Evolutionary conservation across 768 basidiomycete species (phyloP), one percentile per base, ranked within the genome.

Genomic region (Panaeolus cyanescens): DNA sequence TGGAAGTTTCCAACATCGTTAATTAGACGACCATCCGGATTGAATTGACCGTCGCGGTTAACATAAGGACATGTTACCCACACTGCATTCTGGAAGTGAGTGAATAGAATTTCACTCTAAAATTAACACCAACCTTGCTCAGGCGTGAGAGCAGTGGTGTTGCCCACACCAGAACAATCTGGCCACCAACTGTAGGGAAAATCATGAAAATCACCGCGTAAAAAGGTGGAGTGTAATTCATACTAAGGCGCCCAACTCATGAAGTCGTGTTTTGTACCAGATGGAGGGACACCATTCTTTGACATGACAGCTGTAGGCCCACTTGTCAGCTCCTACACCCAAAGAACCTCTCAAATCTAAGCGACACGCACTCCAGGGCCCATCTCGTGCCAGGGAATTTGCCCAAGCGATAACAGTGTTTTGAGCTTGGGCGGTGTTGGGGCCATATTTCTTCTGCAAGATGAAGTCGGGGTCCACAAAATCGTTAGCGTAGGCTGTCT

Each of bases 191-290:
- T 86, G 60, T 0, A 9, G 36, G 20, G 25, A 12, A 25, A 32
- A 22, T 28, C 15, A 57, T 42, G 28, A 30, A 84, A 78, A 53
- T 12, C 36, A 15, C 5, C 54, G 36, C 0, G 34, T 19, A 40
- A 33, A 45, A 20, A 2, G n/a, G 30, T 3, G n/a, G 54, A 28
- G 40, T 30, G 55, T 10, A 8, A 54, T 31, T 59, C 85, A 50
- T 71, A 88, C 87, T 89, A 90, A 37, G 88, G 87, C 13, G 86
- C 84, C 84, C 85, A 88, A 68, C 86, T 88, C 81, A 89, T 78
- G 68, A 87, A 90, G 67, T 88, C 87, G 62, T 86, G 83, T 32
- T 77, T 77, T 66, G 85, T 75, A 1, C 84, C 83, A 19, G 81
- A 80, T 2, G 85, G 85, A 1, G 86, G 78, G 4, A 72, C 68